Evolutionary conservation across 129 eudicot genomes (phyloP).

Genomic region (Solidago caesia): DNA sequence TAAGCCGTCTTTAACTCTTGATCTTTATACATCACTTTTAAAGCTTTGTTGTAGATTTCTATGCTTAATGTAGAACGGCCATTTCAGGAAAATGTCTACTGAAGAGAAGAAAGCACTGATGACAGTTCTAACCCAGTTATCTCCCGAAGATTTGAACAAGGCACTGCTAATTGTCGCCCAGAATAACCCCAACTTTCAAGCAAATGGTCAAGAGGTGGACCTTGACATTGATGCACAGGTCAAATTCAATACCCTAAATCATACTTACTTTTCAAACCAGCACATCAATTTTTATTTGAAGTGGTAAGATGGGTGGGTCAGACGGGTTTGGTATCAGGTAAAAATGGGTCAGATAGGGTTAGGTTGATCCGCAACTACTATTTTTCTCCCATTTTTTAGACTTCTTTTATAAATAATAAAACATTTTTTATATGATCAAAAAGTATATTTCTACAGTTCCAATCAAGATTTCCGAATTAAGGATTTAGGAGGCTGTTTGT

Average conservation of each 20-base stretch:
- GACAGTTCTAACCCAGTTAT: slow-evolving; percentile 51
- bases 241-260: slow-evolving; percentile 7
- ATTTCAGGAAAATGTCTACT: slow-evolving; percentile 70
- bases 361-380: neutral
- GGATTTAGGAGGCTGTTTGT: no score
- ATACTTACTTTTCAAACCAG: neutral
- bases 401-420: no score
- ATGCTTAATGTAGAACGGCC: neutral
- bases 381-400: no score
- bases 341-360: neutral
- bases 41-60: neutral
- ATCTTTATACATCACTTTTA: neutral
- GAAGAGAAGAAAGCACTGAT: slow-evolving; percentile 75
- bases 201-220: slow-evolving; percentile 58
- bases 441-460: no score
- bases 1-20: neutral
- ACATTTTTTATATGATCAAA: no score
- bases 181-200: slow-evolving; percentile 59
- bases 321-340: neutral
- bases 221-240: slow-evolving; percentile 85
- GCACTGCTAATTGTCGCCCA: slow-evolving; percentile 73
- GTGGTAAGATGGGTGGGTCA: neutral
- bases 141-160: slow-evolving; percentile 65
- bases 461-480: no score
- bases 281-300: neutral